Evolutionary conservation across 495 filamentous ascomycete genomes (phyloP).

Genomic region (Aspergillus kassunensis): DNA sequence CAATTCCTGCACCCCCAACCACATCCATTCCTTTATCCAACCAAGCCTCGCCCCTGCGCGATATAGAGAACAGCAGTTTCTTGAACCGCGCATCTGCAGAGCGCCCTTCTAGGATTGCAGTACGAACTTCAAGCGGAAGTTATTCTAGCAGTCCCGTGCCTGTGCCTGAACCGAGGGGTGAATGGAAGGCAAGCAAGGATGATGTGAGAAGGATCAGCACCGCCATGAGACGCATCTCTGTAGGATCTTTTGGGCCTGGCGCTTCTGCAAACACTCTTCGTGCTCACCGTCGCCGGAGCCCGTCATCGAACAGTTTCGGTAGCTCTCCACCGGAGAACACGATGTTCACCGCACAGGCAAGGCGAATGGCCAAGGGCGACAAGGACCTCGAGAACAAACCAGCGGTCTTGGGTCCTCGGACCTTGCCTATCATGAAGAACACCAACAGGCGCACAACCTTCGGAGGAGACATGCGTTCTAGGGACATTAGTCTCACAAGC

Average conservation of each 20-base stretch:
- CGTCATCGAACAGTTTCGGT: conserved; percentile 48
- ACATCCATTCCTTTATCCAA: conserved; percentile 56
- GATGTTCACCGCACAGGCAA: conserved; percentile 67
- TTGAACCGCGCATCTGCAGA: conserved; percentile 51
- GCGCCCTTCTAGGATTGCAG: conserved; percentile 45
- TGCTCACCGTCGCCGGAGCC: conserved; percentile 60
- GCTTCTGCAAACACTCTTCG: conserved; percentile 36
- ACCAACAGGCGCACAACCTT: conserved; percentile 49
- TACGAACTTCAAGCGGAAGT: conserved; percentile 47
- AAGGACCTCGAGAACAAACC: conserved; percentile 51
- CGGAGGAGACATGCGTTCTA: conserved; percentile 45
- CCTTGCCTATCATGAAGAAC: conserved; percentile 62
- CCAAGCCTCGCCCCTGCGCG: conserved; percentile 60
- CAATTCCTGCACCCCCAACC: conserved; percentile 56
- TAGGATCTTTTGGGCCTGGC: conserved; percentile 26
- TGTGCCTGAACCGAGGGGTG: conserved; percentile 36
- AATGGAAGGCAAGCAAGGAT: conserved; percentile 49
- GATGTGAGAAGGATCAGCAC: conserved; percentile 58
- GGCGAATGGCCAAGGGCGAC: conserved; percentile 66
- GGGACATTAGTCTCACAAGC: conserved; percentile 38
- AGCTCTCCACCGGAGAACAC: conserved; percentile 55
- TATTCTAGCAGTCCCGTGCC: conserved; percentile 39
- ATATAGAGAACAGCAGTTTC: conserved; percentile 58
- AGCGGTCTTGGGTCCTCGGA: conserved; percentile 61
- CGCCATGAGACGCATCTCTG: conserved; percentile 58